Conservation (phyloP, 805 yeast genomes). For the Zygosaccharomyces rouxii region DNA sequence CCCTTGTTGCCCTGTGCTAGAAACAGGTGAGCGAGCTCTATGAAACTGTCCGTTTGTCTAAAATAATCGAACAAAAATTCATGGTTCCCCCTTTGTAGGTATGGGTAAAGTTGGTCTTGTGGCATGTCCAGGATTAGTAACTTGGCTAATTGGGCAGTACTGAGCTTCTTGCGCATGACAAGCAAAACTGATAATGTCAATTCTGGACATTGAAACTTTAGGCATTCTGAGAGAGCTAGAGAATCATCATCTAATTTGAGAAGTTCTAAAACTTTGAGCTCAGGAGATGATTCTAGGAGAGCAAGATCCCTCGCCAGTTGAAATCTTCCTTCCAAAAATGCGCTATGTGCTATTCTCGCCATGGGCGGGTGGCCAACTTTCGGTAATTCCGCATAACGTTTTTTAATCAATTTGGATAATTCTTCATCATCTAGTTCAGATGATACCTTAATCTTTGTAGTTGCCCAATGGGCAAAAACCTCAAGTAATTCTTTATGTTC, state of each 20-base stretch:
- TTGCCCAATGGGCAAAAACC: slow-evolving; percentile 78
- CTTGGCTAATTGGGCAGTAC: slow-evolving; percentile 66
- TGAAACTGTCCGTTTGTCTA: slow-evolving; percentile 58
- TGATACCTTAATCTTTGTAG: slow-evolving; percentile 56
- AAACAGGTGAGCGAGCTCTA: slow-evolving; percentile 44
- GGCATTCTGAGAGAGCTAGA: slow-evolving; percentile 62
- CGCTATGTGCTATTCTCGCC: slow-evolving; percentile 24
- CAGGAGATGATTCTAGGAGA: slow-evolving; percentile 55
- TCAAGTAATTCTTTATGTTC: slow-evolving; percentile 39
- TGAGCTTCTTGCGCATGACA: slow-evolving; percentile 47
- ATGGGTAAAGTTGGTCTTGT: slow-evolving; percentile 31
- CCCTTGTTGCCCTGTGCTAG: slow-evolving; percentile 32
- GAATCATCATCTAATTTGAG: slow-evolving; percentile 69
- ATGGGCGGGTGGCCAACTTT: slow-evolving; percentile 38
- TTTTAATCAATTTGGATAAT: slow-evolving; percentile 46
- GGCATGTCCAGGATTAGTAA: slow-evolving; percentile 45
- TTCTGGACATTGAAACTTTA: slow-evolving; percentile 57
- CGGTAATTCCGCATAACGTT: slow-evolving; percentile 10
- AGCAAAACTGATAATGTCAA: slow-evolving; percentile 46
- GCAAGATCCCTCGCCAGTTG: slow-evolving; percentile 63
- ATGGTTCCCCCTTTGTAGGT: slow-evolving; percentile 34
- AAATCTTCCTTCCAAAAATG: slow-evolving; percentile 62
- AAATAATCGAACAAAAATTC: slow-evolving; percentile 49
- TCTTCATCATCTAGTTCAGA: slow-evolving; percentile 53
- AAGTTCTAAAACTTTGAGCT: slow-evolving; percentile 57